Evolutionary conservation across 1,139 yeast genomes (phyloP), one percentile per base, ranked within the genome.

Genomic region (Suhomyces maxii): DNA sequence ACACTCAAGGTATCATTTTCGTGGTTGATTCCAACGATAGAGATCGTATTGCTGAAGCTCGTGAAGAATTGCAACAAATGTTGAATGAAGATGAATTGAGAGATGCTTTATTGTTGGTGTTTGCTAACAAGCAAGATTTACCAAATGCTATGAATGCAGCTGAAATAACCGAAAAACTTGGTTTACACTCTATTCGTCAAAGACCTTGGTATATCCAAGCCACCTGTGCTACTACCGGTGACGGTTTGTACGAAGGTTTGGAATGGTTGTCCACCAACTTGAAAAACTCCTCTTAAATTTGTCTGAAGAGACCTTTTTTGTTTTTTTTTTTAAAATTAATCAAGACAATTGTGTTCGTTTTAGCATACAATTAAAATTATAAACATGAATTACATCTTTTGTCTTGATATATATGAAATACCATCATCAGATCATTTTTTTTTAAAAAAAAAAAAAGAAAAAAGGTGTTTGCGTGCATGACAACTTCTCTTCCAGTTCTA

Each of bases 51-150:
- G 80, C 89, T 61, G 96, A 88, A 75, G 96, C 96, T 48, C 86
- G 95, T 71, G 96, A 88, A 73, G 95, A 87, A 71, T 80, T 89
- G 73, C 96, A 88, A 76, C 87, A 93, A 77, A 87, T 89, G 95
- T 81, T 89, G 67, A 88, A 87, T 75, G 96, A 89, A 75, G 96
- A 89, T 66, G 96, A 89, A 76, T 83, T 89, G 67, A 86, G 95
- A 71, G 93, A 89, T 65, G 96, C 96, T 47, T 84, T 87, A 61
- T 79, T 89, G 70, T 80, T 89, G 66, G 95, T 89, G 56, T 87
- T 89, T 67, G 95, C 95, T 61, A 89, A 89, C 83, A 89, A 89
- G 77, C 96, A 88, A 77, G 96, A 89, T 80, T 81, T 88, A 77
- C 91, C 93, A 68, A 87, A 85, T 59, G 96, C 95, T 61, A 85